Evolutionary conservation across 2,329 filamentous ascomycete genomes (phyloP).

Genomic region (Hypoxylon sp.): DNA sequence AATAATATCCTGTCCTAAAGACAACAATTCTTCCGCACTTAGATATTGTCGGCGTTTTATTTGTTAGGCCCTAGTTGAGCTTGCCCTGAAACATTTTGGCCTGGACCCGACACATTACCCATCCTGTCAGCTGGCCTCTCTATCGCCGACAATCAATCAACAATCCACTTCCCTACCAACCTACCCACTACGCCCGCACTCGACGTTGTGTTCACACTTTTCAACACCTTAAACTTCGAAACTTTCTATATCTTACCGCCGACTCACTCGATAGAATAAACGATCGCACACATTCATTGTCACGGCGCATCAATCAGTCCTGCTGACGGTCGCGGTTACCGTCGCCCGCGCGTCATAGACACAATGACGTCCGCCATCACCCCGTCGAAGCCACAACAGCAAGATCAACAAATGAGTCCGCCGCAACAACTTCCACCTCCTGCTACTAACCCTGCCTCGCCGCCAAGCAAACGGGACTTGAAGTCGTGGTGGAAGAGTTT

Average conservation of each 20-base stretch:
- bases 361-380: slow-evolving; percentile 55
- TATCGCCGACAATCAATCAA: slow-evolving; percentile 38
- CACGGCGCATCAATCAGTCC: slow-evolving; percentile 34
- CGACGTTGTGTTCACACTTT: slow-evolving; percentile 19
- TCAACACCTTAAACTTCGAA: slow-evolving; percentile 26
- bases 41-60: slow-evolving; percentile 33
- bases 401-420: slow-evolving; percentile 46
- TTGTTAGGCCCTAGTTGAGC: slow-evolving; percentile 29
- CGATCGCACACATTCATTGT: slow-evolving; percentile 40
- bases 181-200: slow-evolving; percentile 32
- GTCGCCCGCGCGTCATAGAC: slow-evolving; percentile 53
- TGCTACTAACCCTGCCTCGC: slow-evolving; percentile 70
- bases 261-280: slow-evolving; percentile 23
- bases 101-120: slow-evolving; percentile 31
- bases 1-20: slow-evolving; percentile 27
- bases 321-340: slow-evolving; percentile 48
- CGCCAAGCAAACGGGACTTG: slow-evolving; percentile 87
- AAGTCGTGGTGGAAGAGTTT: slow-evolving; percentile 99
- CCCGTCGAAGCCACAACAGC: slow-evolving; percentile 49
- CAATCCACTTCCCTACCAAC: slow-evolving; percentile 32
- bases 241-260: slow-evolving; percentile 31
- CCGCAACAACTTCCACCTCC: slow-evolving; percentile 48
- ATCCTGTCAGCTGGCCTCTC: slow-evolving; percentile 21
- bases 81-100: slow-evolving; percentile 37
- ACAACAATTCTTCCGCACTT: slow-evolving; percentile 18